Conservation (phyloP, 2,329 filamentous ascomycete genomes). For the Fusarium papillatum region DNA sequence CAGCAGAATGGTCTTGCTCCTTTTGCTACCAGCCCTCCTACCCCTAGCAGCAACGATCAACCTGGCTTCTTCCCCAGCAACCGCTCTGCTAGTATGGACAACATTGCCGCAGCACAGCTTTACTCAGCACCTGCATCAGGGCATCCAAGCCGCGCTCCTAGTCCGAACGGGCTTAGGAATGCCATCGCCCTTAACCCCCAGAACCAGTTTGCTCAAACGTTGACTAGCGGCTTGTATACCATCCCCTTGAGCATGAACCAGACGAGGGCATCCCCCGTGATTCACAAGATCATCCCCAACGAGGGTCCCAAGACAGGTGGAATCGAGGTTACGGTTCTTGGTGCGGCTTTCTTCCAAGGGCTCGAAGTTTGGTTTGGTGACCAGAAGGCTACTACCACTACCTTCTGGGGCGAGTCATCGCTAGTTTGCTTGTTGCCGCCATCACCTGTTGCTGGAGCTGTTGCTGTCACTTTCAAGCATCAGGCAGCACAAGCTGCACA, state of each 20-base stretch:
- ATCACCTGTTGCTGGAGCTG: slow-evolving; percentile 74
- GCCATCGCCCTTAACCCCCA: slow-evolving; percentile 57
- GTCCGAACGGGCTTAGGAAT: slow-evolving; percentile 70
- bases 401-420: slow-evolving; percentile 85
- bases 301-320: slow-evolving; percentile 88
- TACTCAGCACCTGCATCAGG: slow-evolving; percentile 81
- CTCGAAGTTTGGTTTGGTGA: slow-evolving; percentile 89
- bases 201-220: slow-evolving; percentile 61
- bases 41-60: slow-evolving; percentile 75
- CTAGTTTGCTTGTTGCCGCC: slow-evolving; percentile 85
- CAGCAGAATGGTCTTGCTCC: slow-evolving; percentile 53
- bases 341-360: slow-evolving; percentile 81
- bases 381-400: slow-evolving; percentile 75
- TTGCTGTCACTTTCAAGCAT: slow-evolving; percentile 79
- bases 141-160: slow-evolving; percentile 83
- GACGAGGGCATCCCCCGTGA: slow-evolving; percentile 67
- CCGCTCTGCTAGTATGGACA: slow-evolving; percentile 75
- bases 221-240: slow-evolving; percentile 64
- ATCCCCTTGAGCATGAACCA: slow-evolving; percentile 64
- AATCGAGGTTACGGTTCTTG: slow-evolving; percentile 88
- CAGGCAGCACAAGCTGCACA: slow-evolving; percentile 57
- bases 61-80: slow-evolving; percentile 68
- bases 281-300: slow-evolving; percentile 86
- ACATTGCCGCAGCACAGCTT: slow-evolving; percentile 72
- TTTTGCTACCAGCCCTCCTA: slow-evolving; percentile 72